Percentiles rank a stretch among this genome's conserved stretches.
These are phyloP conservation scores for Boletellus sp. DNA, from an alignment of 1,284 basidiomycete species.

Conservation along the genomic window DNA sequence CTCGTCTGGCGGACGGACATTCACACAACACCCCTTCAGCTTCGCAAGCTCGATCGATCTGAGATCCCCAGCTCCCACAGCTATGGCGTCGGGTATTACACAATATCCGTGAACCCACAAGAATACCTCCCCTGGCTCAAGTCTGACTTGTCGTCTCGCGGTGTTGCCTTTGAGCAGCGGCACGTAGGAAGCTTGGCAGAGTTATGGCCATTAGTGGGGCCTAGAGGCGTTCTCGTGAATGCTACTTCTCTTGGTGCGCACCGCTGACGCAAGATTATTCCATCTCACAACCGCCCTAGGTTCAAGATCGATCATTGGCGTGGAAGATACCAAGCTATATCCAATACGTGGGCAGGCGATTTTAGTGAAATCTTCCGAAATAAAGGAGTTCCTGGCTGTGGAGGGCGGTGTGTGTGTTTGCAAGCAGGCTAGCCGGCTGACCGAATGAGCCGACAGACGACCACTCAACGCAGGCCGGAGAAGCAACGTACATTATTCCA, in stretches of 20 bases:
- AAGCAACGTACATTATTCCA: slow-evolving; percentile 52
- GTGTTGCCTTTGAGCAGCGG: slow-evolving; percentile 32
- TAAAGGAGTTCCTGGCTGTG: slow-evolving; percentile 37
- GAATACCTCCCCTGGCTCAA: slow-evolving; percentile 49
- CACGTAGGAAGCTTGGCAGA: slow-evolving; percentile 40
- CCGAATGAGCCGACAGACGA: slow-evolving; percentile 13
- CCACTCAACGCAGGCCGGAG: slow-evolving; percentile 12
- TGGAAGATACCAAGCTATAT: slow-evolving; percentile 52
- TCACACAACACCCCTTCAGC: slow-evolving; percentile 29
- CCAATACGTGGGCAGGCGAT: slow-evolving; percentile 75
- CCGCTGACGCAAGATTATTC: neutral
- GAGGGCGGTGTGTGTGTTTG: slow-evolving; percentile 15
- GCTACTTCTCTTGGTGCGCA: slow-evolving; percentile 45
- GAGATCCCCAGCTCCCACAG: slow-evolving; percentile 36
- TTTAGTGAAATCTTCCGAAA: slow-evolving; percentile 49
- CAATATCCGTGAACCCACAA: slow-evolving; percentile 47
- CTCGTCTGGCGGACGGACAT: neutral
- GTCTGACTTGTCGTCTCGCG: slow-evolving; percentile 34
- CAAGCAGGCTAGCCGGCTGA: neutral
- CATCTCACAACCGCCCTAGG: slow-evolving; percentile 34
- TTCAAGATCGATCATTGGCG: slow-evolving; percentile 55
- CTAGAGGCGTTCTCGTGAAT: slow-evolving; percentile 43
- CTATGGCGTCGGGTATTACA: slow-evolving; percentile 42
- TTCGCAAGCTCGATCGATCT: slow-evolving; percentile 35
- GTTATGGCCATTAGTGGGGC: slow-evolving; percentile 36